Percentiles rank a stretch among this genome's conserved stretches.
Conservation (phyloP, 106 monocot species). For the Platanthera zijinensis region DNA sequence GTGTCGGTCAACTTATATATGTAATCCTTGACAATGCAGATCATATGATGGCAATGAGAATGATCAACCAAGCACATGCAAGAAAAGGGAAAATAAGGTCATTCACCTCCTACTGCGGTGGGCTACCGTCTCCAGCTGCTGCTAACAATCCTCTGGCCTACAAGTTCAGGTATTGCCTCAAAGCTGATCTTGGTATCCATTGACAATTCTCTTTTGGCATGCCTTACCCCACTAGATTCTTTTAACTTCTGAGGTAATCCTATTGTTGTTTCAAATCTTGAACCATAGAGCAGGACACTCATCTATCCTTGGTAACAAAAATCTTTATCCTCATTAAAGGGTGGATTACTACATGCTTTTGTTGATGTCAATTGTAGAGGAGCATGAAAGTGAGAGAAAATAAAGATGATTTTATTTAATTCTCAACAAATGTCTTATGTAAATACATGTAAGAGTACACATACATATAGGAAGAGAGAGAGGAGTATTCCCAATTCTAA, state of each 20-base stretch:
- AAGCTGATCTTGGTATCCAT: background rate
- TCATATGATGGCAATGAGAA: constrained; percentile 99
- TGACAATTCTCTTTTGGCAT: background rate
- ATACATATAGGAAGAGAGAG: too few species aligned
- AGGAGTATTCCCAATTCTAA: too few species aligned
- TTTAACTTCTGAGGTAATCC: background rate
- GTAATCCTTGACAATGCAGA: constrained; percentile 32
- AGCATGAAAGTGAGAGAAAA: too few species aligned
- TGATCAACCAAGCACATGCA: constrained; percentile 79
- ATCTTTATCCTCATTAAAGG: background rate
- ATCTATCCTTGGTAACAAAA: background rate
- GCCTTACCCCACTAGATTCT: background rate
- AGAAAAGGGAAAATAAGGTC: constrained; percentile 61
- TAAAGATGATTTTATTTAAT: too few species aligned
- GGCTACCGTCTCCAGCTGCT: constrained; percentile 88
- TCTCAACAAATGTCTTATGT: too few species aligned
- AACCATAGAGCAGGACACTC: background rate
- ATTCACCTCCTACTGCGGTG: constrained; percentile 94
- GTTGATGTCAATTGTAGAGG: too few species aligned
- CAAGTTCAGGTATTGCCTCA: constrained; percentile 70
- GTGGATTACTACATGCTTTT: too few species aligned
- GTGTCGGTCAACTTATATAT: background rate
- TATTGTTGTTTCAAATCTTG: background rate
- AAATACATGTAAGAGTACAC: too few species aligned
- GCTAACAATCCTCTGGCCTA: constrained; percentile 97